Percentiles rank a stretch among this genome's conserved stretches.
Evolutionary conservation across 768 basidiomycete genomes (phyloP).

Genomic region (Mycena crocata): DNA sequence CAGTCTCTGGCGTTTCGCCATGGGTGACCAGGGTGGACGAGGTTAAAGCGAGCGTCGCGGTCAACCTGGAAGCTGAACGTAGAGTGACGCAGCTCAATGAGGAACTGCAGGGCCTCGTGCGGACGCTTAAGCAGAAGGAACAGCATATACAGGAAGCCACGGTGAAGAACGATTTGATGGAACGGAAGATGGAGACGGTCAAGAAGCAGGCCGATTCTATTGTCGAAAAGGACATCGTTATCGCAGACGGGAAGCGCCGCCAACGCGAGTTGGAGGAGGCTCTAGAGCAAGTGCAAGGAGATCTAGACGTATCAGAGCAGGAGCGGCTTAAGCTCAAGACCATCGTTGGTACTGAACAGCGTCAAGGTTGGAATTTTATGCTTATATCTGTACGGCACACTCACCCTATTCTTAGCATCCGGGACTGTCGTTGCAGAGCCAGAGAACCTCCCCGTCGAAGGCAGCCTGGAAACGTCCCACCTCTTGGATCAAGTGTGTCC

Average conservation of each 20-base stretch:
- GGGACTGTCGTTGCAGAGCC: slow-evolving; percentile 45
- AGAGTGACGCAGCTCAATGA: slow-evolving; percentile 88
- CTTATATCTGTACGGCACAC: slow-evolving; percentile 4
- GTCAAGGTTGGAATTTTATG: slow-evolving; percentile 65
- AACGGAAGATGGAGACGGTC: slow-evolving; percentile 89
- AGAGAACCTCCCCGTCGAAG: slow-evolving; percentile 77
- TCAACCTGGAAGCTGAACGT: slow-evolving; percentile 93
- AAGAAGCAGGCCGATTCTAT: slow-evolving; percentile 93
- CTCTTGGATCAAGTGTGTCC: slow-evolving; percentile 83
- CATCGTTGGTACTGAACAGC: slow-evolving; percentile 72
- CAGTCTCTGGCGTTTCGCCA: slow-evolving; percentile 82
- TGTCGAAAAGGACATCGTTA: slow-evolving; percentile 81
- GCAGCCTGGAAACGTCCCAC: slow-evolving; percentile 88
- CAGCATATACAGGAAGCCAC: slow-evolving; percentile 88
- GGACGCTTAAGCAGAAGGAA: slow-evolving; percentile 88
- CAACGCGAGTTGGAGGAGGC: slow-evolving; percentile 93
- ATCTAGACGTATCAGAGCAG: slow-evolving; percentile 87
- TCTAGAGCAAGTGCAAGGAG: slow-evolving; percentile 91
- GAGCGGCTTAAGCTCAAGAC: slow-evolving; percentile 89
- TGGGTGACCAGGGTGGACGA: slow-evolving; percentile 88
- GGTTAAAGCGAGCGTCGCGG: slow-evolving; percentile 83
- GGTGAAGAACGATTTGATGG: slow-evolving; percentile 96
- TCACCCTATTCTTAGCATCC: slow-evolving; percentile 14
- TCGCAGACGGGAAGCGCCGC: slow-evolving; percentile 86
- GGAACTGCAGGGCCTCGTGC: slow-evolving; percentile 88